A percentile compares a stretch with the other conserved stretches of the same genome.
Evolutionary conservation across 1,284 basidiomycete species (phyloP).

Genomic region (Irpex lacteus): DNA sequence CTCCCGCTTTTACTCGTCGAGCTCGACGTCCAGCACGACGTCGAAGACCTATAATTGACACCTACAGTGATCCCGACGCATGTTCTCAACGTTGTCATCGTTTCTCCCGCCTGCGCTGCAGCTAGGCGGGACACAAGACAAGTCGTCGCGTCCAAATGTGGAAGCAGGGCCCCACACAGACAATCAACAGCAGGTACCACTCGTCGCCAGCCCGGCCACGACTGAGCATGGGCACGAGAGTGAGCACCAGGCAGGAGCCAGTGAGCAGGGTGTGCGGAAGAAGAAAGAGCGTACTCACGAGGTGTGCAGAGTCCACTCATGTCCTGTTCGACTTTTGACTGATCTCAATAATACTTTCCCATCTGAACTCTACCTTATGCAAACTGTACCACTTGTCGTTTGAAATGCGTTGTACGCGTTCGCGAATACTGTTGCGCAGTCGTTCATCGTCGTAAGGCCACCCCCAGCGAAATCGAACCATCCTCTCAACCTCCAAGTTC

Average conservation of each 20-base stretch:
- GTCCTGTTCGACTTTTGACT: not conserved
- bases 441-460: conserved; percentile 82
- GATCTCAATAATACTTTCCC: not conserved
- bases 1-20: not conserved
- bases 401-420: not conserved
- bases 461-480: conserved; percentile 84
- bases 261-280: conserved; percentile 31
- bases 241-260: conserved; percentile 10
- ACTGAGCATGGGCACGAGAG: not conserved
- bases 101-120: conserved; percentile 59
- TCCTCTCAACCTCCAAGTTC: conserved; percentile 90
- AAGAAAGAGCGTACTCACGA: conserved; percentile 57
- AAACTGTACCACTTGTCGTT: not conserved
- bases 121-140: conserved; percentile 20
- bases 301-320: conserved; percentile 30
- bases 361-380: conserved; percentile 16
- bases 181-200: not conserved
- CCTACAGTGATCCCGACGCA: conserved; percentile 19
- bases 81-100: conserved; percentile 64
- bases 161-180: not conserved
- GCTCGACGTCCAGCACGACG: not conserved
- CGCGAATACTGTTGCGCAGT: conserved; percentile 41
- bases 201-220: not conserved
- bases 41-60: not conserved
- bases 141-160: conserved; percentile 9